phyloP scores from a whole-genome alignment of 192 early-diverging fungal genomes.

The Irineochytrium annulatum region DNA sequence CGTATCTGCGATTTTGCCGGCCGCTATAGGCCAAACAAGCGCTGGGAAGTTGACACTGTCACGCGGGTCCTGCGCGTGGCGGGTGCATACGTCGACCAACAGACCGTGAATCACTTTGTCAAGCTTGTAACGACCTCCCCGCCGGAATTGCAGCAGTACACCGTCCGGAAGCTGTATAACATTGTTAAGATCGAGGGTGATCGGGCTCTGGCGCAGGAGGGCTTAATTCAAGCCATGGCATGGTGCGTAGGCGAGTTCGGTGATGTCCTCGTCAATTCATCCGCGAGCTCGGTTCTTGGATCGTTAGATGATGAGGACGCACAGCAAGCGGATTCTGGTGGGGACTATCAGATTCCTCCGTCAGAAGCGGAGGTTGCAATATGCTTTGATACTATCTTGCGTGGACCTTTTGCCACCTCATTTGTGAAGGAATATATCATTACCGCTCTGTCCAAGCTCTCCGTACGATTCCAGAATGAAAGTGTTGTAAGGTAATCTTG shows the following conservation, averaged over 20 bases:
- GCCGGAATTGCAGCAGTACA: slow-evolving; percentile 81
- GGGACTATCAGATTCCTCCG: slow-evolving; percentile 38
- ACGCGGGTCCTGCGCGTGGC: slow-evolving; percentile 74
- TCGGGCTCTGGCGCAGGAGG: slow-evolving; percentile 70
- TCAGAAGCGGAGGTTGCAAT: slow-evolving; percentile 71
- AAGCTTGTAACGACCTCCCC: slow-evolving; percentile 76
- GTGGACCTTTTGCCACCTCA: slow-evolving; percentile 75
- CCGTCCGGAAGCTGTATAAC: slow-evolving; percentile 82
- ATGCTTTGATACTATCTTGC: slow-evolving; percentile 69
- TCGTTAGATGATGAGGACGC: slow-evolving; percentile 66
- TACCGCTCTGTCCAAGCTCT: slow-evolving; percentile 85
- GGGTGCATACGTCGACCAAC: slow-evolving; percentile 49
- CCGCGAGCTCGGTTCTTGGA: slow-evolving; percentile 11
- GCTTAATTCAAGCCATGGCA: slow-evolving; percentile 78
- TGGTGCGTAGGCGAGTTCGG: slow-evolving; percentile 98
- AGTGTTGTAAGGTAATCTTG: slow-evolving; percentile 35
- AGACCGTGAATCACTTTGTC: slow-evolving; percentile 70
- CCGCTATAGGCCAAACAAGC: slow-evolving; percentile 86
- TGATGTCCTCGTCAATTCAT: slow-evolving; percentile 67
- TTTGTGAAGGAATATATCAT: slow-evolving; percentile 77
- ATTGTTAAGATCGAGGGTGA: slow-evolving; percentile 70
- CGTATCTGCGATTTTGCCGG: slow-evolving; percentile 92
- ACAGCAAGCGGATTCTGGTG: slow-evolving; percentile 32
- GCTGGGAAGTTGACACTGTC: slow-evolving; percentile 97
- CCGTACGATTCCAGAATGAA: slow-evolving; percentile 67